Conservation (phyloP, 2,329 filamentous ascomycete species). For the Coniochaeta prunicola region DNA sequence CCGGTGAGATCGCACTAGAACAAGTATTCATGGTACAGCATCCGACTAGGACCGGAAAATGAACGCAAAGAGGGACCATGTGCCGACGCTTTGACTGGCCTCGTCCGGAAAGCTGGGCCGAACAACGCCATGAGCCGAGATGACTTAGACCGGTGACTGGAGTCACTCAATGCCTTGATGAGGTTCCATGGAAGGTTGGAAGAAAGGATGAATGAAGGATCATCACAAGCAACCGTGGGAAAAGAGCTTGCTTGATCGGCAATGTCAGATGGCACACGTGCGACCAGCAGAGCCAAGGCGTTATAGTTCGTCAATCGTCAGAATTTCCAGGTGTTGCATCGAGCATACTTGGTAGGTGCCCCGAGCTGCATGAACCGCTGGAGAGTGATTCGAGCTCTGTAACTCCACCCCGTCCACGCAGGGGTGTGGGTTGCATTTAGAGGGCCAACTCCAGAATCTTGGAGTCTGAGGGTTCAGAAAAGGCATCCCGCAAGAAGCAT, state of each 20-base stretch:
- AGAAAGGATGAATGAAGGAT: not conserved
- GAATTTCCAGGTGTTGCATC: not conserved
- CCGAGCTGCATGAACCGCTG: not conserved
- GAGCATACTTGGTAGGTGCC: not conserved
- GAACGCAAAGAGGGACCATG: not conserved
- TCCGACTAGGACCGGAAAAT: not conserved
- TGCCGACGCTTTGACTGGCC: not conserved
- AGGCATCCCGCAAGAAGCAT: not conserved
- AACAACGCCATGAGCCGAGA: not conserved
- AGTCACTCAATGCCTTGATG: not conserved
- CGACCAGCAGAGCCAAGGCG: not conserved
- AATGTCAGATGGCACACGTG: not conserved
- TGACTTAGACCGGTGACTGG: not conserved
- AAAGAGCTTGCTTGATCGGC: not conserved
- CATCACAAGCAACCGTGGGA: not conserved
- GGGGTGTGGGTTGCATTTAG: not conserved
- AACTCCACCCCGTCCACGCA: not conserved
- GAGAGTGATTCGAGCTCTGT: not conserved
- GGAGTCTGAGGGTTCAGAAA: not conserved
- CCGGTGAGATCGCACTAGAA: not conserved
- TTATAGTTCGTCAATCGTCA: not conserved
- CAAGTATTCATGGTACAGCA: not conserved
- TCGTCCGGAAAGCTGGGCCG: not conserved
- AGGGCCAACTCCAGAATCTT: not conserved
- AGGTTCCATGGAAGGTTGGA: not conserved